These are phyloP conservation scores for Coleophoma cylindrospora DNA, from an alignment of 2,329 filamentous ascomycete species.

Conservation along the genomic window DNA sequence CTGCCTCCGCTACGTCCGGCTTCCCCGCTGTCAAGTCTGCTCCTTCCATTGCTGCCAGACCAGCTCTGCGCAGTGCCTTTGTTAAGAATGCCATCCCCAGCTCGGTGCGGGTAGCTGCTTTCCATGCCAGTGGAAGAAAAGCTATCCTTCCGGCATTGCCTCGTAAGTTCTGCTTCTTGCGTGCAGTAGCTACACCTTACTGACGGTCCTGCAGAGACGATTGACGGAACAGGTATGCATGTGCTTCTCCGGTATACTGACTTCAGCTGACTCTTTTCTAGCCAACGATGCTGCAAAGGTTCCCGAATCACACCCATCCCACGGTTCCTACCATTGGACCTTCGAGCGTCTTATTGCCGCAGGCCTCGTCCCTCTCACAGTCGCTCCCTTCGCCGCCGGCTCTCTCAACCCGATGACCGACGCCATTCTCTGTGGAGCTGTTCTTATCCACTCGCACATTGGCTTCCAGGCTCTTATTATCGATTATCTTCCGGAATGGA, in stretches of 20 bases:
- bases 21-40: constrained; percentile 26
- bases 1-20: constrained; percentile 29
- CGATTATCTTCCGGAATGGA: constrained; percentile 80
- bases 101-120: constrained; percentile 60
- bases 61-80: constrained; percentile 26
- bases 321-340: constrained; percentile 98
- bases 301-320: constrained; percentile 65
- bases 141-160: constrained; percentile 78
- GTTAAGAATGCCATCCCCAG: constrained; percentile 32
- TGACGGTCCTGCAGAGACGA: constrained; percentile 49
- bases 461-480: constrained; percentile 87
- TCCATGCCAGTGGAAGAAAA: constrained; percentile 77
- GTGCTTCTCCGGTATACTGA: not conserved
- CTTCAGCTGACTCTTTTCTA: constrained; percentile 28
- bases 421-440: constrained; percentile 73
- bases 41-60: constrained; percentile 18
- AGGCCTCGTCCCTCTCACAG: constrained; percentile 77
- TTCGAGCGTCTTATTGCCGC: constrained; percentile 84
- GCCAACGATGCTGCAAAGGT: constrained; percentile 84
- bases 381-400: constrained; percentile 88
- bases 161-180: constrained; percentile 52
- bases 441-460: constrained; percentile 92
- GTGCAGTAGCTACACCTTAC: too few relatives aligned
- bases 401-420: constrained; percentile 87
- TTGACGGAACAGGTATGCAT: constrained; percentile 67